phyloP scores from a whole-genome alignment of 2,329 filamentous ascomycete species.

The Fusarium solani-melongenae region DNA sequence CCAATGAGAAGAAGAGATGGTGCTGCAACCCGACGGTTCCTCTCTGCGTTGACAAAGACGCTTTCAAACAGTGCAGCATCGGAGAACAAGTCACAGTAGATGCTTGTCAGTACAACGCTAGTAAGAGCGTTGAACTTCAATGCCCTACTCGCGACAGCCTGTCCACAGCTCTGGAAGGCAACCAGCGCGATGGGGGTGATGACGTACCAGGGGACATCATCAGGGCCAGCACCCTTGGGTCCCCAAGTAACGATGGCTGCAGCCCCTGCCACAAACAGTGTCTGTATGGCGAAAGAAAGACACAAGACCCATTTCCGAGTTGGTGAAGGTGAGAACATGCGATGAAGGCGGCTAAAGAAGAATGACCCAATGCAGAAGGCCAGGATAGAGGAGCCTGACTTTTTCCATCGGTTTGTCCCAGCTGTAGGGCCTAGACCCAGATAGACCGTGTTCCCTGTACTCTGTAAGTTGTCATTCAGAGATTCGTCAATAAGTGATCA shows the following conservation, averaged over 20 bases:
- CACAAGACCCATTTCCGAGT: slow-evolving; percentile 74
- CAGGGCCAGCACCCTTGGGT: slow-evolving; percentile 51
- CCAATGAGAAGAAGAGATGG: slow-evolving; percentile 61
- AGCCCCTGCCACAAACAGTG: slow-evolving; percentile 60
- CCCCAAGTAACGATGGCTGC: slow-evolving; percentile 64
- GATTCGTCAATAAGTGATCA: background rate
- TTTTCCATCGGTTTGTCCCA: slow-evolving; percentile 60
- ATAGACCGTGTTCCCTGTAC: slow-evolving; percentile 79
- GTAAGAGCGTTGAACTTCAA: slow-evolving; percentile 77
- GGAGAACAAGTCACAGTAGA: slow-evolving; percentile 84
- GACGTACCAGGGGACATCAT: slow-evolving; percentile 67
- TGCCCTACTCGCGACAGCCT: slow-evolving; percentile 79
- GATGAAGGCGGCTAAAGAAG: slow-evolving; percentile 76
- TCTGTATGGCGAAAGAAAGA: slow-evolving; percentile 66
- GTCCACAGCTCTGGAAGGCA: slow-evolving; percentile 81
- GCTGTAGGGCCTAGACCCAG: slow-evolving; percentile 75
- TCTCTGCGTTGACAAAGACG: slow-evolving; percentile 56
- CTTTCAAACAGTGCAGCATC: slow-evolving; percentile 63
- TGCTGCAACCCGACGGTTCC: slow-evolving; percentile 62
- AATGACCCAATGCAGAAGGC: slow-evolving; percentile 80
- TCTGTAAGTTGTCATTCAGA: background rate
- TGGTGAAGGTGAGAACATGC: slow-evolving; percentile 58
- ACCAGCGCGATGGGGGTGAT: slow-evolving; percentile 75
- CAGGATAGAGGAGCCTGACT: slow-evolving; percentile 71
- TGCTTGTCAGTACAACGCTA: slow-evolving; percentile 82